Conservation (phyloP, 2,329 filamentous ascomycete genomes). For the Teratosphaeriaceae sp. region DNA sequence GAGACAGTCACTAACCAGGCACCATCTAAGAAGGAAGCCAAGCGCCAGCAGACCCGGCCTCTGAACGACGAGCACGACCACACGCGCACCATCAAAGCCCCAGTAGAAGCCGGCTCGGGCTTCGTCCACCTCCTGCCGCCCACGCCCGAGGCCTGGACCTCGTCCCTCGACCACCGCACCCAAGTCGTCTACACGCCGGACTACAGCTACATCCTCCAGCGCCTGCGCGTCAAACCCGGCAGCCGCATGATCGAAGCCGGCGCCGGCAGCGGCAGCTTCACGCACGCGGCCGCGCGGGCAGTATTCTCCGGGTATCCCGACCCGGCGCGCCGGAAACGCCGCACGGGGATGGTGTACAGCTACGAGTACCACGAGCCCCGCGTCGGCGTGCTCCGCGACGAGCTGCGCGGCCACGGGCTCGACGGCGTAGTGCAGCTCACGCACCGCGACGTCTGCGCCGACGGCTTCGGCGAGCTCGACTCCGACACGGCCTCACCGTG, state of each 20-base stretch:
- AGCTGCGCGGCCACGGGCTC: constrained; percentile 63
- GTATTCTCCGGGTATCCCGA: constrained; percentile 63
- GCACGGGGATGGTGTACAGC: constrained; percentile 65
- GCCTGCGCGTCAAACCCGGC: constrained; percentile 67
- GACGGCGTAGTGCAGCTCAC: constrained; percentile 62
- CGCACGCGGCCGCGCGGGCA: constrained; percentile 68
- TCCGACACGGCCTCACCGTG: constrained; percentile 37
- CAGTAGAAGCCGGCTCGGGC: constrained; percentile 53
- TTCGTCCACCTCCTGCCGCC: constrained; percentile 75
- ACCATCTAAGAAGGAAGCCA: background rate
- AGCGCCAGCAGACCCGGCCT: background rate
- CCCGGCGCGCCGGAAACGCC: constrained; percentile 26
- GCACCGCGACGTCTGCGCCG: constrained; percentile 71
- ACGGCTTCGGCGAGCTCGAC: constrained; percentile 53
- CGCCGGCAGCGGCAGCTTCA: constrained; percentile 76
- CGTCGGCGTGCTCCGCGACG: constrained; percentile 60
- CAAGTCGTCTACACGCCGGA: constrained; percentile 85
- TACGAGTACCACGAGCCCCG: constrained; percentile 75
- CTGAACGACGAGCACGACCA: background rate
- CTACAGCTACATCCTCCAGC: constrained; percentile 76
- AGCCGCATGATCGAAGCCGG: constrained; percentile 72
- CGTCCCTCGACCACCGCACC: constrained; percentile 70
- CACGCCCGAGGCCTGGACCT: constrained; percentile 77
- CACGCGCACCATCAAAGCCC: constrained; percentile 25
- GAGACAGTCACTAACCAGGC: constrained; percentile 15